Percentiles rank a stretch among this genome's conserved stretches.
These are phyloP conservation scores for Hanseniaspora meyeri DNA, from an alignment of 805 yeast genomes.

Conservation along the genomic window DNA sequence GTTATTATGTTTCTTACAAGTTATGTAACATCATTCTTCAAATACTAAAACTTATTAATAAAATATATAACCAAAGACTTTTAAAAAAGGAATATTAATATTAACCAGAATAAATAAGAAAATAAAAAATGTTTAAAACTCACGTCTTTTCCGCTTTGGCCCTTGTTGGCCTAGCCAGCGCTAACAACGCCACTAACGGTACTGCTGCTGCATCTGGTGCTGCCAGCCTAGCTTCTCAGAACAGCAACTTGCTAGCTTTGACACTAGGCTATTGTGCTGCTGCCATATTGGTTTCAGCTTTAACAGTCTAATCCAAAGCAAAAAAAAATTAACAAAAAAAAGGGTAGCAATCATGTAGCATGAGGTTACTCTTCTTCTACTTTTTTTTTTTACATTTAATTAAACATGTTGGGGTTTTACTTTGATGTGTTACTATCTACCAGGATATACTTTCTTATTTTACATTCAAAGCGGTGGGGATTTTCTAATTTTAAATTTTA, in stretches of 20 bases:
- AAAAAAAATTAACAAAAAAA: background rate
- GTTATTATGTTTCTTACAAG: no score
- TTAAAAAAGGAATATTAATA: no score
- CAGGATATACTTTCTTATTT: no score
- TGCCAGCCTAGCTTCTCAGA: background rate
- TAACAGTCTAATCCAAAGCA: background rate
- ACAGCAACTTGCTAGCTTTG: background rate
- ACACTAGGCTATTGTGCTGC: background rate
- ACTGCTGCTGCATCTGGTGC: slow-evolving; percentile 10
- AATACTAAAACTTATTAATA: no score
- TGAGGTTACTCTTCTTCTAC: background rate
- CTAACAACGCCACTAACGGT: slow-evolving; percentile 4
- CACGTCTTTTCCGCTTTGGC: background rate
- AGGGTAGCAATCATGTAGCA: background rate
- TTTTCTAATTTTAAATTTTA: no score
- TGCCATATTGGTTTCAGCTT: background rate
- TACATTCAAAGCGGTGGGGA: no score
- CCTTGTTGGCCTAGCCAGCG: background rate
- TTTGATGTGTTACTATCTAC: no score
- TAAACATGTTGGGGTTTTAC: no score
- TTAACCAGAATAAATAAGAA: no score
- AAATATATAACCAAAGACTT: no score
- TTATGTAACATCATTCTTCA: no score
- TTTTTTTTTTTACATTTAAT: background rate
- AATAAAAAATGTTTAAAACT: background rate